Conservation (phyloP, 257 asterid genomes). For the Perilla frutescens region DNA sequence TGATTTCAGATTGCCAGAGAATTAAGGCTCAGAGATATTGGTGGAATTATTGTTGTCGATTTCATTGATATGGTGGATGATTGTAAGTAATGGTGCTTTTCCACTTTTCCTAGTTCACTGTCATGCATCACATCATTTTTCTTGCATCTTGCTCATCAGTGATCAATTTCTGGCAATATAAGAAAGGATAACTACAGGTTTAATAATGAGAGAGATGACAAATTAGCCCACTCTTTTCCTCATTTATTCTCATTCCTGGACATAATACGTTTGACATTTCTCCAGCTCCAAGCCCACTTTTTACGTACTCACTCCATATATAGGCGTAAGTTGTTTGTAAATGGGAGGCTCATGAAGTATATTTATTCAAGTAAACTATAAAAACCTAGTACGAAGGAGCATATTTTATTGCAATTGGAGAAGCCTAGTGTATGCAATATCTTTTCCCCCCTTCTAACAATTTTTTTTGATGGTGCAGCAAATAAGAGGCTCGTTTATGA, state of each 20-base stretch:
- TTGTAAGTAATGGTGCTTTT: slow-evolving; percentile 59
- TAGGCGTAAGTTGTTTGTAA: slow-evolving; percentile 13
- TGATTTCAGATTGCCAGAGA: slow-evolving; percentile 91
- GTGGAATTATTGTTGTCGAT: slow-evolving; percentile 98
- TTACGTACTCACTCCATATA: slow-evolving; percentile 9
- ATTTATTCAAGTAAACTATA: too few relatives aligned
- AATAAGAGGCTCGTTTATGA: slow-evolving; percentile 89
- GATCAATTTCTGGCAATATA: slow-evolving; percentile 24
- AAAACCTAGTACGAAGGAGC: slow-evolving; percentile 20
- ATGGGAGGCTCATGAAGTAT: slow-evolving; percentile 5
- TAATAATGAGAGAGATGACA: background rate
- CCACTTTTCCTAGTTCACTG: slow-evolving; percentile 22
- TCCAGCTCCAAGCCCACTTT: slow-evolving; percentile 10
- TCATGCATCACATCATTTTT: slow-evolving; percentile 16
- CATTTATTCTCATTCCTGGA: slow-evolving; percentile 1
- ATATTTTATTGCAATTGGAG: slow-evolving; percentile 15
- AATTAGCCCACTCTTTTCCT: slow-evolving; percentile 1
- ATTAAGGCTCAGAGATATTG: slow-evolving; percentile 93
- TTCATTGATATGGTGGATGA: slow-evolving; percentile 98
- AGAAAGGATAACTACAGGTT: slow-evolving; percentile 11
- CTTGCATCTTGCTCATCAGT: background rate
- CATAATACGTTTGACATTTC: slow-evolving; percentile 16
- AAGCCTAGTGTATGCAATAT: slow-evolving; percentile 3
- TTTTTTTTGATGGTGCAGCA: slow-evolving; percentile 53
- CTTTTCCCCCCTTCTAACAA: slow-evolving; percentile 29